Evolutionary conservation across 1,284 basidiomycete genomes (phyloP).

Genomic region (Neotropicomus parvogracilis): DNA sequence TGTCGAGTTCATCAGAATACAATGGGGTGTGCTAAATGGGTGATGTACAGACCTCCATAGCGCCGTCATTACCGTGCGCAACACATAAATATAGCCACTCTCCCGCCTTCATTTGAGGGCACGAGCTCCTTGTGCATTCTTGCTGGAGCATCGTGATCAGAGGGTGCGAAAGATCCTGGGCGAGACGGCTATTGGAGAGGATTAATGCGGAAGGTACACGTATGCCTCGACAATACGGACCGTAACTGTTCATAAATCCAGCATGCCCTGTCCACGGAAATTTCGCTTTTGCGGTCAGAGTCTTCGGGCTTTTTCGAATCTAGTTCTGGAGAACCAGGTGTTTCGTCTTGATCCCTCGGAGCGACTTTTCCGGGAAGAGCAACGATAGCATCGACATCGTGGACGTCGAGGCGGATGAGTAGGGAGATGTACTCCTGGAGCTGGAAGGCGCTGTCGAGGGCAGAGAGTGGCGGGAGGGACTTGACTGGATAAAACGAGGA

Average conservation of each 20-base stretch:
- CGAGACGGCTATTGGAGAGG: slow-evolving; percentile 65
- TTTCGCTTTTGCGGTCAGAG: slow-evolving; percentile 44
- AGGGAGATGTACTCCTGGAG: slow-evolving; percentile 93
- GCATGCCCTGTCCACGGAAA: slow-evolving; percentile 73
- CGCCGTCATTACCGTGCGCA: slow-evolving; percentile 78
- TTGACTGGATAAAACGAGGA: slow-evolving; percentile 75
- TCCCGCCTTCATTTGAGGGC: slow-evolving; percentile 95
- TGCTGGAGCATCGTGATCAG: slow-evolving; percentile 83
- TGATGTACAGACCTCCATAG: slow-evolving; percentile 59
- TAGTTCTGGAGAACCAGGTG: slow-evolving; percentile 39
- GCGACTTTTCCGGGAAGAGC: slow-evolving; percentile 55
- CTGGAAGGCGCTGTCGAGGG: slow-evolving; percentile 88
- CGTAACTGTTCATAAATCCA: slow-evolving; percentile 96
- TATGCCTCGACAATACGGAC: slow-evolving; percentile 41
- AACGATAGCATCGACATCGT: slow-evolving; percentile 83
- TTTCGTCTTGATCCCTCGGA: slow-evolving; percentile 37
- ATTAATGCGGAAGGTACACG: slow-evolving; percentile 3
- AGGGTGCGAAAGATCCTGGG: slow-evolving; percentile 88
- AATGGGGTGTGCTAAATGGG: neutral
- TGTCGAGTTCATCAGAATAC: slow-evolving; percentile 10
- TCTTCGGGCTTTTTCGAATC: slow-evolving; percentile 39
- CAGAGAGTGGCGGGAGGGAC: slow-evolving; percentile 58
- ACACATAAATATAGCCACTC: slow-evolving; percentile 97
- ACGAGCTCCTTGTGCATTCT: slow-evolving; percentile 79
- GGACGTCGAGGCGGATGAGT: slow-evolving; percentile 80